These are phyloP conservation scores for Talaromyces sp. DNA, from an alignment of 2,329 filamentous ascomycete species.

Conservation along the genomic window DNA sequence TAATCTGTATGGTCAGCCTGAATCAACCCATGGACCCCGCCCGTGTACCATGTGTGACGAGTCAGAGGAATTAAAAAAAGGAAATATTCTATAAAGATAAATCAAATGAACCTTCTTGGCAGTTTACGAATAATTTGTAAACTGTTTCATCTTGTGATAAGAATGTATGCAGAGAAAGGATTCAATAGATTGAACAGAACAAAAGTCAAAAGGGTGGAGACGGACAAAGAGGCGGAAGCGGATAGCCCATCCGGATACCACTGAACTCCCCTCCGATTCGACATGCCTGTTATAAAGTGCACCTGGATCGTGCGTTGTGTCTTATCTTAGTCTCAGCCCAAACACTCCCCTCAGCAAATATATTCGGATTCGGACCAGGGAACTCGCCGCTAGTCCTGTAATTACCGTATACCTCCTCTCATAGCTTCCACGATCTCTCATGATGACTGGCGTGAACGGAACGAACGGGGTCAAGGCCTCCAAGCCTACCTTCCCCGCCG, in stretches of 20 bases:
- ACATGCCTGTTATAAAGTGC: constrained; percentile 19
- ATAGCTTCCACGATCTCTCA: background rate
- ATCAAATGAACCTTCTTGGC: background rate
- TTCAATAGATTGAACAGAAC: background rate
- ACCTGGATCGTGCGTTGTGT: background rate
- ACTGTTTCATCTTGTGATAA: background rate
- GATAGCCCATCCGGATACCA: constrained; percentile 20
- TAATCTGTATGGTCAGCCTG: background rate
- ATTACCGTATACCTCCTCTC: background rate
- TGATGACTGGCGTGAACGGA: constrained; percentile 10
- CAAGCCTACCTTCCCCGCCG: constrained; percentile 34
- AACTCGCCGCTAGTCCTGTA: no score
- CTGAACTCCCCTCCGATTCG: constrained; percentile 7
- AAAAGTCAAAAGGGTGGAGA: constrained; percentile 8
- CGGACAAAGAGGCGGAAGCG: constrained; percentile 30
- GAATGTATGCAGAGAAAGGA: background rate
- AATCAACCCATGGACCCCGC: no score
- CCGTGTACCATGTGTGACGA: background rate
- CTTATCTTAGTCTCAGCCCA: constrained; percentile 13
- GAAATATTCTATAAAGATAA: no score
- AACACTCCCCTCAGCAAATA: background rate
- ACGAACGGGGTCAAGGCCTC: constrained; percentile 17
- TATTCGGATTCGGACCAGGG: background rate
- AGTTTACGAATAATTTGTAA: background rate
- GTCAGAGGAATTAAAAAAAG: background rate